Base-by-base conservation (phyloP, 2,329 filamentous ascomycete species). In the Pseudogymnoascus sp. region DNA sequence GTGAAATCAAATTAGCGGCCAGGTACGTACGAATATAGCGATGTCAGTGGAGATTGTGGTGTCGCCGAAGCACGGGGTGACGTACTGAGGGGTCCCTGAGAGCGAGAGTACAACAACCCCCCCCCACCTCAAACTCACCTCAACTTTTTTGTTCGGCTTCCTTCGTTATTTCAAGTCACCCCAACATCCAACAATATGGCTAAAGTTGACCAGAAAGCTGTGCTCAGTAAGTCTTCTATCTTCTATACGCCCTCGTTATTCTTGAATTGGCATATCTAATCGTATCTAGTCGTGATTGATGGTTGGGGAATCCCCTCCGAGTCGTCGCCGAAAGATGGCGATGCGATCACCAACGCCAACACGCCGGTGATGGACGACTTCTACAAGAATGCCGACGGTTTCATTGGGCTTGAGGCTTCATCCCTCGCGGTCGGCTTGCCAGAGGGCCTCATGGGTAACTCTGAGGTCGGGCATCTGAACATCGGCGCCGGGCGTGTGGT, bases 401-500 rank as follows among this genome's bases (percentile, higher is more conserved):
- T 88, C 79, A 91, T 90, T 67, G 87, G 95, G 79, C 88, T 99
- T 66, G 94, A 99, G 71, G 94, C 94, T 64, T 97, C 94, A 2
- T 97, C 94, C 47, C 84, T 96, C 65, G 94, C 94, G 53, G 94
- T 99, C 68, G 94, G 94, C 69, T 85, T 99, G 62, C 94, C 94
- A 18, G 92, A 99, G 75, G 94, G 94, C 65, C 82, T 99, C 69
- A 99, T 99, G 94, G 94, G 94, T 69, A 99, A 99, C 82, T 96
- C 91, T 70, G 94, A 99, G 78, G 94, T 99, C 76, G 94, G 94
- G 66, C 94, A 99, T 78, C 79, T 99, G 80, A 99, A 99, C 83
- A 97, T 99, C 75, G 94, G 94, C 72, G 94, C 94, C 65, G 94
- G 94, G 64, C 85, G 94, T 73, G 94, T 99, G 66, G 94, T 99